phyloP scores from a whole-genome alignment of 1,284 basidiomycete species.

The Apiotrichum sp. region DNA sequence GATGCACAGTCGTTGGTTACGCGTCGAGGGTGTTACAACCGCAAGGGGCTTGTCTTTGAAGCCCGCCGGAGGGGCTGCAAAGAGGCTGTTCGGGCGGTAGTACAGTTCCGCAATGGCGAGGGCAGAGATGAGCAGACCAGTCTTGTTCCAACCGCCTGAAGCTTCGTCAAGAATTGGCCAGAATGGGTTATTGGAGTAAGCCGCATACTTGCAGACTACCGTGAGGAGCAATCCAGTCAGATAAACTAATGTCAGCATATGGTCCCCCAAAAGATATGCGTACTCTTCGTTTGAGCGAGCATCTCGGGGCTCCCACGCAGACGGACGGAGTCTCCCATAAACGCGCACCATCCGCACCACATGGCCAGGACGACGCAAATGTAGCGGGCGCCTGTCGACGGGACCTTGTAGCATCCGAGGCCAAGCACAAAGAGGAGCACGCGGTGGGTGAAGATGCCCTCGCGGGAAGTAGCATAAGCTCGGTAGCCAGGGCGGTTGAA shows the following conservation, averaged over 20 bases:
- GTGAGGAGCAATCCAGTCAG: constrained; percentile 63
- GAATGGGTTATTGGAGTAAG: constrained; percentile 76
- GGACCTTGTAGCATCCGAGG: constrained; percentile 57
- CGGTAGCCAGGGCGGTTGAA: constrained; percentile 52
- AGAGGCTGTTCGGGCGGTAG: constrained; percentile 30
- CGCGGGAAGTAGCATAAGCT: constrained; percentile 50
- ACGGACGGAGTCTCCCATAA: constrained; percentile 57
- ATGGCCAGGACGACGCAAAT: constrained; percentile 57
- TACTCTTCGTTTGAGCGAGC: constrained; percentile 53
- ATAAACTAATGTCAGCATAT: constrained; percentile 50
- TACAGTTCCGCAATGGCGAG: constrained; percentile 39
- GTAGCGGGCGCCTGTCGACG: constrained; percentile 56
- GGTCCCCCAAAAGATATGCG: constrained; percentile 21
- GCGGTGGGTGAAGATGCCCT: constrained; percentile 53
- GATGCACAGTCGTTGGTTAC: constrained; percentile 14
- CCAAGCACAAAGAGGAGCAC: constrained; percentile 55
- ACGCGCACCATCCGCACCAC: constrained; percentile 52
- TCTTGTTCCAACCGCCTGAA: constrained; percentile 67
- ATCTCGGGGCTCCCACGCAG: constrained; percentile 49
- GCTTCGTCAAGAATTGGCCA: constrained; percentile 70
- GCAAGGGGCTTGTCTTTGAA: constrained; percentile 14
- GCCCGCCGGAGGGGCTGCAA: constrained; percentile 27
- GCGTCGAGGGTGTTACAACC: constrained; percentile 6
- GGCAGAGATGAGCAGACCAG: constrained; percentile 51
- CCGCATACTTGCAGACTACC: constrained; percentile 68